Conservation (phyloP, 192 early-diverging fungal genomes). For the Backusella tarrabulga region DNA sequence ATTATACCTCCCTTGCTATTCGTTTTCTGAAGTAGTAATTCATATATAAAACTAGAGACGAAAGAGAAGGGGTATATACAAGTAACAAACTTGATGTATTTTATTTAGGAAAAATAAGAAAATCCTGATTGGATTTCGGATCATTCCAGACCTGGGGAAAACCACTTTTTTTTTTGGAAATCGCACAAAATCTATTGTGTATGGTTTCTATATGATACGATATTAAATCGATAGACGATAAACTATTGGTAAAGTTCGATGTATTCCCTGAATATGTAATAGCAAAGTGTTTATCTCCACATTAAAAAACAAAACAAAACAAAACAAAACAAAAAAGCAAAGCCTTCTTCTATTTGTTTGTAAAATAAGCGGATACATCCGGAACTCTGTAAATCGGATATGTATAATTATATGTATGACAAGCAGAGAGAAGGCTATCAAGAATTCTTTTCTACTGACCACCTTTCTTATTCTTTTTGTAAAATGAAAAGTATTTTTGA, state of each 20-base stretch:
- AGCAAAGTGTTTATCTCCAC: not conserved
- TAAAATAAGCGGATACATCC: not conserved
- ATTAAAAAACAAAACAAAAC: not conserved
- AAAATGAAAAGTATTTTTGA: not conserved
- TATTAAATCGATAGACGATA: not conserved
- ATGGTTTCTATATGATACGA: too few relatives aligned
- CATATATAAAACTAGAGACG: not conserved
- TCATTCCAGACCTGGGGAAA: not conserved
- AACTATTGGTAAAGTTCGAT: not conserved
- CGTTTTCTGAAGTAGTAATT: not conserved
- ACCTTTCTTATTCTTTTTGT: not conserved
- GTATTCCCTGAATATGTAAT: not conserved
- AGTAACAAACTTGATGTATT: not conserved
- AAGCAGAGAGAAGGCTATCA: not conserved
- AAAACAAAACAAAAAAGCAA: too few relatives aligned
- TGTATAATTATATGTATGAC: not conserved
- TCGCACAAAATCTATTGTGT: not conserved
- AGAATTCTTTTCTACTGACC: not conserved
- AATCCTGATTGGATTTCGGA: not conserved
- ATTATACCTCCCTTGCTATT: not conserved
- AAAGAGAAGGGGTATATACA: not conserved
- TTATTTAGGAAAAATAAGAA: not conserved
- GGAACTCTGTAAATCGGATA: not conserved
- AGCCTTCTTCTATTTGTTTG: not conserved
- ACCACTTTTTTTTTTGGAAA: not conserved